Conservation (phyloP, 495 filamentous ascomycete genomes). For the Daldinia caldariorum region DNA sequence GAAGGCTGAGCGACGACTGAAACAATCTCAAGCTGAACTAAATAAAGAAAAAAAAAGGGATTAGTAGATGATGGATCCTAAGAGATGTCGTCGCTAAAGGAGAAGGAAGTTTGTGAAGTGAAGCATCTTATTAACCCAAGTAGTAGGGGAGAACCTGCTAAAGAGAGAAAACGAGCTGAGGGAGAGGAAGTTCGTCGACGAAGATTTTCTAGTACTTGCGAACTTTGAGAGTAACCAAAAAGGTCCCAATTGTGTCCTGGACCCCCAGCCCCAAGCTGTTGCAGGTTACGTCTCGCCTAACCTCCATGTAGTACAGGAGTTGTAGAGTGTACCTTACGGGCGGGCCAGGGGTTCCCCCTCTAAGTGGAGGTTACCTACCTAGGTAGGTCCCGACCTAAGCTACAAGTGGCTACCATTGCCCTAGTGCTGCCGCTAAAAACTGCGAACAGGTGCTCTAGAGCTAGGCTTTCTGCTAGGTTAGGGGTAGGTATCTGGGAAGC, state of each 20-base stretch:
- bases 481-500: slow-evolving; percentile 17
- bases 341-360: slow-evolving; percentile 27
- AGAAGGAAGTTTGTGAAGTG: slow-evolving; percentile 12
- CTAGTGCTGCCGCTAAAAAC: slow-evolving; percentile 34
- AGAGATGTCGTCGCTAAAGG: slow-evolving; percentile 25
- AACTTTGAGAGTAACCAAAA: not conserved
- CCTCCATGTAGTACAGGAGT: slow-evolving; percentile 7
- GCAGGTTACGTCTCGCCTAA: slow-evolving; percentile 19
- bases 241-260: not conserved
- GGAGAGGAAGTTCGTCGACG: slow-evolving; percentile 13
- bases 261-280: slow-evolving; percentile 16
- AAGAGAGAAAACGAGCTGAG: slow-evolving; percentile 29
- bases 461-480: slow-evolving; percentile 17
- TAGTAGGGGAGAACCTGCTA: slow-evolving; percentile 20
- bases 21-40: not conserved
- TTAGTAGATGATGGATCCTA: slow-evolving; percentile 6
- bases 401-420: slow-evolving; percentile 31
- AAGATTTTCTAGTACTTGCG: slow-evolving; percentile 28
- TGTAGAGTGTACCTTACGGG: slow-evolving; percentile 3
- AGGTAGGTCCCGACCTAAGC: no score
- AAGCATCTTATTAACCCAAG: slow-evolving; percentile 33
- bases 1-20: slow-evolving; percentile 5
- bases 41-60: slow-evolving; percentile 7
- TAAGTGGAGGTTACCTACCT: slow-evolving; percentile 23
- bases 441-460: slow-evolving; percentile 28